phyloP scores from a whole-genome alignment of 495 filamentous ascomycete genomes.

The Penicillium paxilli region DNA sequence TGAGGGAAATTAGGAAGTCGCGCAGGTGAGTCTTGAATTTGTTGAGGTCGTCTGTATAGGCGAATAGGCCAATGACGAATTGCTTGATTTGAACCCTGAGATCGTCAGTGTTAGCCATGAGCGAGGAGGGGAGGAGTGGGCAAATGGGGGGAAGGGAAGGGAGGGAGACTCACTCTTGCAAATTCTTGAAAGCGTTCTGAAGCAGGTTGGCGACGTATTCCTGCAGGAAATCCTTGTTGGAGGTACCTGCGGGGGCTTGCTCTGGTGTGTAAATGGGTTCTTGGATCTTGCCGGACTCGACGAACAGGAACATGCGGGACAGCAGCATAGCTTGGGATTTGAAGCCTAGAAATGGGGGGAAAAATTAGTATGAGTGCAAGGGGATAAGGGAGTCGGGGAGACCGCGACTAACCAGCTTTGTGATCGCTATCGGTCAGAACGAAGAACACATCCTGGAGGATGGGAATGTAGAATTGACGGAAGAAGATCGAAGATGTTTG shows the following conservation, averaged over 20 bases:
- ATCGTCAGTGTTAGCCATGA: conserved; percentile 31
- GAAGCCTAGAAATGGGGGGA: conserved; percentile 59
- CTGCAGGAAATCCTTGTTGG: conserved; percentile 85
- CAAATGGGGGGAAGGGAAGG: neutral
- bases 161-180: conserved; percentile 72
- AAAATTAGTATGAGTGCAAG: conserved; percentile 6
- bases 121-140: neutral
- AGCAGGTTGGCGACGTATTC: conserved; percentile 84
- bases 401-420: conserved; percentile 69
- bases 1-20: conserved; percentile 95
- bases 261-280: conserved; percentile 84
- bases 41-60: conserved; percentile 73
- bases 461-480: conserved; percentile 91
- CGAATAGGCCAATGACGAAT: conserved; percentile 87
- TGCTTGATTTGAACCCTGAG: conserved; percentile 77
- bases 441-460: conserved; percentile 98
- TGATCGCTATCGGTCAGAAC: conserved; percentile 97
- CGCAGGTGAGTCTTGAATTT: conserved; percentile 92
- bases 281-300: conserved; percentile 80
- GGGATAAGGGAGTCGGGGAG: neutral
- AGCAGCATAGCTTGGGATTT: conserved; percentile 93
- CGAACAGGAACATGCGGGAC: conserved; percentile 93
- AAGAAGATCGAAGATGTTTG: conserved; percentile 92
- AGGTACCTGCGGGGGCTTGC: conserved; percentile 78
- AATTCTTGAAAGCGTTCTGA: conserved; percentile 88